Evolutionary conservation across 2,329 filamentous ascomycete genomes (phyloP), one percentile per base, ranked within the genome.

Genomic region (Cladosporium sp.): DNA sequence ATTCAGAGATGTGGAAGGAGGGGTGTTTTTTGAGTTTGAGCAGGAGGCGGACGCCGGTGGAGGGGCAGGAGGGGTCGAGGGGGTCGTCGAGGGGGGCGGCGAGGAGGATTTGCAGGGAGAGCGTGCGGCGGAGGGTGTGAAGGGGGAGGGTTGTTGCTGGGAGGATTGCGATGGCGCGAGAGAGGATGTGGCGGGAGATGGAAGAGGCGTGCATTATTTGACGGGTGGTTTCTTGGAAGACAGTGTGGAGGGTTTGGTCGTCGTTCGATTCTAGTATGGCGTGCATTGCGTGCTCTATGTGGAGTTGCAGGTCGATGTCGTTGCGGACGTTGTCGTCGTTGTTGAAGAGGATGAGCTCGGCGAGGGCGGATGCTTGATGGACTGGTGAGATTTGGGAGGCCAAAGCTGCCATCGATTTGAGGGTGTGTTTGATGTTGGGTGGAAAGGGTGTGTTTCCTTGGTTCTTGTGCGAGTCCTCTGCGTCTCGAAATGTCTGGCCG

Each of bases 101-200:
- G 13, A 51, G 49, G n/a, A 88, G 72, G 55, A 81, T 83, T 1
- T 78, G 76, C 4, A 84, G 70, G 3, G 87, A 85, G 7, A 93
- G 73, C 29, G 83, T 74, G 9, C 84, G 77, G 27, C 84, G 78
- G 22, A 92, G 70, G 30, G 84, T 78, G 53, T 84, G 78, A 1
- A 78, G 66, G 29, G 70, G 67, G 0, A 71, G 59, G 3, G 71
- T 75, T 5, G 69, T 72, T 8, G 77, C 69, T 0, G 85, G 80
- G 13, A 92, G 73, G 38, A 76, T 74, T 15, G 75, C 68, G 9
- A 89, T 70, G 4, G 83, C 70, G 38, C 80, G 77, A 49, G 76
- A 73, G 48, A 82, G 78, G 2, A 88, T 27, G 15, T 50, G 45
- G 8, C 45, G 48, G 13, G 55, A 47, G 15, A 61, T 27, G 8